Evolutionary conservation across 129 eudicot genomes (phyloP).

Genomic region (Cynara cardunculus): DNA sequence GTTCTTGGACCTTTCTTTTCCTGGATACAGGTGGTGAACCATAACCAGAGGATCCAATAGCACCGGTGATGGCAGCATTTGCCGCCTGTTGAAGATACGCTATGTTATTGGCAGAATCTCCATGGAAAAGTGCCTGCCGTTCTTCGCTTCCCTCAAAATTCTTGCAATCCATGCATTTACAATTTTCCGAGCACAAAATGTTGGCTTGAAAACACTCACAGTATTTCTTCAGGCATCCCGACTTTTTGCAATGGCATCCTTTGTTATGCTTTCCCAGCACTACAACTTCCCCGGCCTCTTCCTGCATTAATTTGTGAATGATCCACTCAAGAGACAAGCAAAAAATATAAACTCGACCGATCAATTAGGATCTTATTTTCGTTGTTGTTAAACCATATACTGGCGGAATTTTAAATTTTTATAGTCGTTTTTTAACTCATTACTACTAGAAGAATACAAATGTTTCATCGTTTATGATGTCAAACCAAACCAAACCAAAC

Average conservation of each 20-base stretch:
- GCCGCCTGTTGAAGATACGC: constrained; percentile 56
- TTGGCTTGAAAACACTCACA: constrained; percentile 92
- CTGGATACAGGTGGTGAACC: constrained; percentile 38
- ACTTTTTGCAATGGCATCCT: constrained; percentile 89
- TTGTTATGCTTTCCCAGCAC: constrained; percentile 57
- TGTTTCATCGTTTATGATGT: no score
- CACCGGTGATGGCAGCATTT: constrained; percentile 64
- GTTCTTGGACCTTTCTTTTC: constrained; percentile 43
- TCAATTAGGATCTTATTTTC: neutral
- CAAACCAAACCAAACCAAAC: neutral
- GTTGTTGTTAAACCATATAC: neutral
- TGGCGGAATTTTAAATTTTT: neutral
- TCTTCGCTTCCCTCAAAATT: constrained; percentile 87
- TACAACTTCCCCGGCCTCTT: constrained; percentile 38
- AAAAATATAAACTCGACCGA: neutral
- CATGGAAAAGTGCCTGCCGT: constrained; percentile 52
- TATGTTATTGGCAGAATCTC: constrained; percentile 27
- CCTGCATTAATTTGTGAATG: constrained; percentile 33
- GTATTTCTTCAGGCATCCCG: constrained; percentile 90
- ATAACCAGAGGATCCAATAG: constrained; percentile 53
- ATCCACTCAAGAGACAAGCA: neutral
- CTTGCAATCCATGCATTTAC: constrained; percentile 92
- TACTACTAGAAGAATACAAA: neutral
- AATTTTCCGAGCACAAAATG: constrained; percentile 81
- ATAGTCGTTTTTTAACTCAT: neutral